Conservation (phyloP, 495 filamentous ascomycete species). For the Hapsidospora chrysogenum region DNA sequence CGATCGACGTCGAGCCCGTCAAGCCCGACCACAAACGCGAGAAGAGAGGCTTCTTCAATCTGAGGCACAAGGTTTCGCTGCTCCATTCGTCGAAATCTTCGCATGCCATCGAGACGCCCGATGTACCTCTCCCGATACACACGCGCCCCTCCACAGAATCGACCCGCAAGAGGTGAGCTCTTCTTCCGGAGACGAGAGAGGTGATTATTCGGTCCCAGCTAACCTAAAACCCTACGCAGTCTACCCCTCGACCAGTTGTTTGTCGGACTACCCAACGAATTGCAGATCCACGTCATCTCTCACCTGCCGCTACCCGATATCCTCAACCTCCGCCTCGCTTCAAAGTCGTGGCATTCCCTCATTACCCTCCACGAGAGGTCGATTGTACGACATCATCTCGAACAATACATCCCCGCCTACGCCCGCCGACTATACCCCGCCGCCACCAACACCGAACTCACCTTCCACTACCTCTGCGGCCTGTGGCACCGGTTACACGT, state of each 20-base stretch:
- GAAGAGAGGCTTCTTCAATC: constrained; percentile 14
- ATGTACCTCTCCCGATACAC: neutral
- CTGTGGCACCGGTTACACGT: constrained; percentile 42
- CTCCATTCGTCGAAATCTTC: no score
- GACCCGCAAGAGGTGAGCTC: constrained; percentile 8
- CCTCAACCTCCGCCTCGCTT: constrained; percentile 32
- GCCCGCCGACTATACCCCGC: constrained; percentile 33
- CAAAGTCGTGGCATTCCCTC: constrained; percentile 33
- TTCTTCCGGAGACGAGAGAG: neutral
- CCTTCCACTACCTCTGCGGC: constrained; percentile 38
- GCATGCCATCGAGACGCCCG: no score
- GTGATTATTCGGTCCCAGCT: constrained; percentile 1
- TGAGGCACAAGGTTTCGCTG: constrained; percentile 7
- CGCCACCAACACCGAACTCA: constrained; percentile 22
- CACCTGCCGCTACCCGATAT: constrained; percentile 36
- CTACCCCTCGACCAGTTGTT: constrained; percentile 33
- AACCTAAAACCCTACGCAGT: constrained; percentile 6
- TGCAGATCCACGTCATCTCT: constrained; percentile 38
- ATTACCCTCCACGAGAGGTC: constrained; percentile 38
- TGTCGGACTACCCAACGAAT: constrained; percentile 30
- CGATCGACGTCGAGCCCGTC: constrained; percentile 10
- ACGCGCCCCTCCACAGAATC: constrained; percentile 1
- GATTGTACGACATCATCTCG: constrained; percentile 38
- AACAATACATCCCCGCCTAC: constrained; percentile 33
- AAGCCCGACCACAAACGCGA: constrained; percentile 19